phyloP scores from a whole-genome alignment of 2,329 filamentous ascomycete species.

The Fusarium luffae region DNA sequence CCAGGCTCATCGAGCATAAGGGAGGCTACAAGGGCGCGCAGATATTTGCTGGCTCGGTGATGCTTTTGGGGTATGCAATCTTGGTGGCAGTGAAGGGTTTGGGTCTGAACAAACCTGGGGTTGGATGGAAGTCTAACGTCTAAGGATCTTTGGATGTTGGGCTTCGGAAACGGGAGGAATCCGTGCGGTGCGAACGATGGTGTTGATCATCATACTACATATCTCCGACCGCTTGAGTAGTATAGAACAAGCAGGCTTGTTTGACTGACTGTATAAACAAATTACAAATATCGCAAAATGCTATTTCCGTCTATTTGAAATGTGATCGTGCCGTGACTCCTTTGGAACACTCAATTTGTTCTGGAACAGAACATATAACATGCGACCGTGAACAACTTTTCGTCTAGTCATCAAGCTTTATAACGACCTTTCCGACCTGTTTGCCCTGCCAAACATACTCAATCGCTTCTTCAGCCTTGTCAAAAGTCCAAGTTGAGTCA shows the following conservation, averaged over 20 bases:
- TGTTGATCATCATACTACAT: background rate
- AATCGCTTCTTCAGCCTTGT: slow-evolving; percentile 55
- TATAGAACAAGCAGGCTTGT: background rate
- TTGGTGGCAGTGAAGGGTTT: slow-evolving; percentile 54
- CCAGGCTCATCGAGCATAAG: slow-evolving; percentile 57
- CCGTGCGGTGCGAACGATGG: background rate
- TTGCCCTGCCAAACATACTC: slow-evolving; percentile 55
- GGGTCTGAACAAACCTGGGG: slow-evolving; percentile 52
- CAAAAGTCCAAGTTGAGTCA: slow-evolving; percentile 52
- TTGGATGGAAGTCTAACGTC: slow-evolving; percentile 56
- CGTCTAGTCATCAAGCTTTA: slow-evolving; percentile 17
- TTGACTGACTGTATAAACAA: background rate
- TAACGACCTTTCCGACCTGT: slow-evolving; percentile 57
- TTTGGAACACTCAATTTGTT: background rate
- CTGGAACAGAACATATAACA: background rate
- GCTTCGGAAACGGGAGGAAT: background rate
- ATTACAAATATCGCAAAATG: background rate
- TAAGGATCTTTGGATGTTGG: slow-evolving; percentile 16
- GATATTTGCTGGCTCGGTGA: slow-evolving; percentile 56
- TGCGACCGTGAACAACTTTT: background rate
- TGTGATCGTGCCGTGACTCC: background rate
- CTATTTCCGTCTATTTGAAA: background rate
- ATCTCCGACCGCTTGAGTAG: background rate
- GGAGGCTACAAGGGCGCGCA: slow-evolving; percentile 63
- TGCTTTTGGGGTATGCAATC: slow-evolving; percentile 56